These are phyloP conservation scores for Physcomitrium patens DNA, from an alignment of 225 moss, liverwort and hornwort genomes.

Conservation along the genomic window DNA sequence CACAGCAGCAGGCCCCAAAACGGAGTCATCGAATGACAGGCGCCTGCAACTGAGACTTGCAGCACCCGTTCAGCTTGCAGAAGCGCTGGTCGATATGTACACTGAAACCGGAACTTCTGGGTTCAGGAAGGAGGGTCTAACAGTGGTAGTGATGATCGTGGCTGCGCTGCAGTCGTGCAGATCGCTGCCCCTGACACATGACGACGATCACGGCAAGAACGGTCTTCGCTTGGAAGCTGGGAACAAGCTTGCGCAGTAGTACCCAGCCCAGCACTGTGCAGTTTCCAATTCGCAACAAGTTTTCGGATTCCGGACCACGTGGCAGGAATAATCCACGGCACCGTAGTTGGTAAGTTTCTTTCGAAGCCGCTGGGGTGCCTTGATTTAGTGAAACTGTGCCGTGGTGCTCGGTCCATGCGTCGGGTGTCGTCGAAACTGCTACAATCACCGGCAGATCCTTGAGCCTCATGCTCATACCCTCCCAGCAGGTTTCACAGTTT, in stretches of 20 bases:
- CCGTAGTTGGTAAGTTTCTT: background rate
- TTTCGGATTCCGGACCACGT: background rate
- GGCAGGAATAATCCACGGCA: background rate
- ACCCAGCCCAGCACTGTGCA: background rate
- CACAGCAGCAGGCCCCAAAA: background rate
- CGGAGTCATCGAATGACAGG: background rate
- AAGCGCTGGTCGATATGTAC: background rate
- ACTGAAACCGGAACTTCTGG: background rate
- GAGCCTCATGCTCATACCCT: no score
- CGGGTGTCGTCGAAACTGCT: no score
- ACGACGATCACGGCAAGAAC: slow-evolving; percentile 39
- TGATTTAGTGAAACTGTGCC: no score
- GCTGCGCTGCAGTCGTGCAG: slow-evolving; percentile 1
- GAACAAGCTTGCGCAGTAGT: background rate
- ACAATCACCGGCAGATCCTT: no score
- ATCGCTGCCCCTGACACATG: background rate
- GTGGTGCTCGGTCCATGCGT: no score
- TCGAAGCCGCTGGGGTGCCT: no score
- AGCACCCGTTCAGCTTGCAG: background rate
- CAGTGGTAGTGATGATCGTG: background rate
- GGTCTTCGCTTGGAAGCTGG: background rate
- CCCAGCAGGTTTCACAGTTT: no score
- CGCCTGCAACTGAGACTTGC: background rate
- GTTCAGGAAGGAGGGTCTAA: background rate
- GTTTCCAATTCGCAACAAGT: slow-evolving; percentile 29